A percentile compares a stretch with the other conserved stretches of the same genome.
phyloP scores from a whole-genome alignment of 2,329 filamentous ascomycete species.

The Endoconidiophora polonica region DNA sequence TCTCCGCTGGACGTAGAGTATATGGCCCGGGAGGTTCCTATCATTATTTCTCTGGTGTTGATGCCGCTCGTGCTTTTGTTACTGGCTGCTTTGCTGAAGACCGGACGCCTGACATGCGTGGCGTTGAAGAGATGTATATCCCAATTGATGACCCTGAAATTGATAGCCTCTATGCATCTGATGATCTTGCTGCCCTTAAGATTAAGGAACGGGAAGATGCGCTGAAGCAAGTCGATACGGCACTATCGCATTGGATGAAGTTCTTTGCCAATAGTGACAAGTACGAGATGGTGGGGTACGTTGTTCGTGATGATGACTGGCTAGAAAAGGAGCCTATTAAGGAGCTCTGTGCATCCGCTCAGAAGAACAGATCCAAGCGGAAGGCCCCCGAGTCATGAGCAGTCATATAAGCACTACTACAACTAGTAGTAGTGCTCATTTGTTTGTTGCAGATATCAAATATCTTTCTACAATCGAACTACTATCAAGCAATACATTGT shows the following conservation, averaged over 20 bases:
- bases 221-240: constrained; percentile 43
- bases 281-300: constrained; percentile 64
- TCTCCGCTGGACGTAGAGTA: constrained; percentile 47
- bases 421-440: neutral
- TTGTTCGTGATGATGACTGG: constrained; percentile 45
- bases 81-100: constrained; percentile 88
- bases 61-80: constrained; percentile 77
- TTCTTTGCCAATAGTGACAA: constrained; percentile 69
- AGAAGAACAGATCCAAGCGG: neutral
- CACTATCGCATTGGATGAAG: constrained; percentile 63
- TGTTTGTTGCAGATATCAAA: too few species aligned
- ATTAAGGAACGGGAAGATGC: constrained; percentile 51
- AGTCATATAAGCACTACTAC: neutral
- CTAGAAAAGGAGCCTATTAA: constrained; percentile 25
- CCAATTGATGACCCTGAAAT: constrained; percentile 45
- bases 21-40: constrained; percentile 81
- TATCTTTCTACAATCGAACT: neutral
- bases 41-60: constrained; percentile 68
- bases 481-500: too few species aligned
- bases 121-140: constrained; percentile 73
- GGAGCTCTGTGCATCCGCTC: neutral
- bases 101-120: constrained; percentile 65
- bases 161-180: constrained; percentile 39
- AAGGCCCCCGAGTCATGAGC: neutral
- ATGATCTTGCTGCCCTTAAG: constrained; percentile 35